Evolutionary conservation across 768 basidiomycete species (phyloP), one percentile per base, ranked within the genome.

Genomic region (Auriscalpium orientale): DNA sequence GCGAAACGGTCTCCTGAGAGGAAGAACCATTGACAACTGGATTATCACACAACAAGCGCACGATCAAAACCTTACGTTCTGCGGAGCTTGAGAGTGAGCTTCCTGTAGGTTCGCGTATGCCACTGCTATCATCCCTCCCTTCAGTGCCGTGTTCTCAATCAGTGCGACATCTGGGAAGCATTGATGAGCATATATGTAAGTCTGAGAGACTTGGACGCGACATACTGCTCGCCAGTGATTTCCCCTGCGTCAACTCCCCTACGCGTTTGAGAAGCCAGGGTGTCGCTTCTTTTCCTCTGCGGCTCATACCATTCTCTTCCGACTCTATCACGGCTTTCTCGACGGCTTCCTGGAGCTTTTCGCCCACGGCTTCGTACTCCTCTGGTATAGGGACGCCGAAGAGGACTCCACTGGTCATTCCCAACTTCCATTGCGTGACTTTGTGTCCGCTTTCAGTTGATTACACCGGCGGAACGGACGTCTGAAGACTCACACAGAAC

Each of bases 221-320:
- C 87, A 69, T 57, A 88, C 87, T 88, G 65, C 80, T 85, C 40
- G 76, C 72, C 51, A 97, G 71, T 6, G 91, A 92, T 58, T 75
- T 76, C 2, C 92, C 92, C 35, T 79, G 66, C 0, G 89, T 92
- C 49, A 98, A 74, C 67, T 95, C 87, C 15, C 79, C 79, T 2
- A 98, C 85, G 34, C 95, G 83, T 46, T 78, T 76, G 34, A 99
- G 74, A 10, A 99, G 74, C 95, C 95, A 98, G 8, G 97, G 97
- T 1, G 97, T 99, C 7, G 81, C 93, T 57, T 92, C 89, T 63
- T 97, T 98, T 3, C 97, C 97, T 16, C 77, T 74, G 62, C 76
- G 82, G 64, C 80, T 87, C 47, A 95, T 74, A 2, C 94, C 92
- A 59, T 85, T 87, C 56, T 80, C 78, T 58, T 90, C 85, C 4